These are phyloP conservation scores for Suhomyces tanzawaensis DNA, from an alignment of 805 yeast species.

Conservation along the genomic window DNA sequence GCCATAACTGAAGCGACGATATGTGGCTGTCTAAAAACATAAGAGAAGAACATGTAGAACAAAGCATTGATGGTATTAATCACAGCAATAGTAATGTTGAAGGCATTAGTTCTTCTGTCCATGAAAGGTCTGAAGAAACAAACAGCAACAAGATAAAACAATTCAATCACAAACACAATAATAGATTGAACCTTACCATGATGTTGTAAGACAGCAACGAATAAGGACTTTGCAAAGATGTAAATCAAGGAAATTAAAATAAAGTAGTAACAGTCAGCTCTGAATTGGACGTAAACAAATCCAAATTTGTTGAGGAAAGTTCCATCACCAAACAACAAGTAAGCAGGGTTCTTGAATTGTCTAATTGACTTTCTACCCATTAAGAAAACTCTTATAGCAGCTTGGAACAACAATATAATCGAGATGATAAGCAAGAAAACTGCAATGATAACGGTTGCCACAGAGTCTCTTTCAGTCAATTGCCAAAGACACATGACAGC, in stretches of 20 bases:
- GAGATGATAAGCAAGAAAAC: conserved; percentile 61
- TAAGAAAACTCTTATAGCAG: conserved; percentile 68
- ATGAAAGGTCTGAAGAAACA: conserved; percentile 82
- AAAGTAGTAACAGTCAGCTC: conserved; percentile 87
- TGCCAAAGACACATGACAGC: conserved; percentile 86
- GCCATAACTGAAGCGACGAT: conserved; percentile 93
- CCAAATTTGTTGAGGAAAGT: conserved; percentile 83
- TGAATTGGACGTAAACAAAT: conserved; percentile 85
- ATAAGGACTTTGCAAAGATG: conserved; percentile 68
- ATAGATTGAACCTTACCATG: conserved; percentile 83
- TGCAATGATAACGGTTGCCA: conserved; percentile 80
- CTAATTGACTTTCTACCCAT: conserved; percentile 70
- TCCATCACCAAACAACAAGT: conserved; percentile 80
- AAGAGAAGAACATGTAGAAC: conserved; percentile 85
- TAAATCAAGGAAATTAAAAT: conserved; percentile 62
- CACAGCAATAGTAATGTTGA: conserved; percentile 81
- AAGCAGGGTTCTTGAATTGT: conserved; percentile 88
- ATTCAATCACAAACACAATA: conserved; percentile 71
- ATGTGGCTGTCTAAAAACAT: conserved; percentile 76
- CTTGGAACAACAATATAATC: conserved; percentile 61
- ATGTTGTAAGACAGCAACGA: conserved; percentile 82
- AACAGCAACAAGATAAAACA: conserved; percentile 60
- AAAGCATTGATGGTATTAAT: conserved; percentile 79
- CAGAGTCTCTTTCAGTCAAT: conserved; percentile 76
- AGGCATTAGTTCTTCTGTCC: conserved; percentile 93